Evolutionary conservation across 352 stramenopile species (phyloP).

Genomic region (Phytophthora pini): DNA sequence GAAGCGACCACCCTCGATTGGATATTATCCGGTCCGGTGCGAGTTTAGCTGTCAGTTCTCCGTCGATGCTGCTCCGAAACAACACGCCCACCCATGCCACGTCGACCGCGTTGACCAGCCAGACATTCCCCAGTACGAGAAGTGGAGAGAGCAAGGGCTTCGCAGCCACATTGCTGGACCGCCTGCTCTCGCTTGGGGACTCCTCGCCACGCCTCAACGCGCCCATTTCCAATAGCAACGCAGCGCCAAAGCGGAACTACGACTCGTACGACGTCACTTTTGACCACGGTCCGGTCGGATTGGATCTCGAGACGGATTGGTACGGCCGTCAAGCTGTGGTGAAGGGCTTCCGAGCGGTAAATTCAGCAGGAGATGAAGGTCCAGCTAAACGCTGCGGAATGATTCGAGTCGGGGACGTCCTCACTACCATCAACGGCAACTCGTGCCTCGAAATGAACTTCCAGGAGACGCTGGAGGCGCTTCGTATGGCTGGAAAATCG

Average conservation of each 20-base stretch:
- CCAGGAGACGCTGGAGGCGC: conserved; percentile 54
- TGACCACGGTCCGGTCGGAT: conserved; percentile 61
- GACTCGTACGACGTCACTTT: conserved; percentile 80
- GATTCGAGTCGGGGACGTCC: conserved; percentile 73
- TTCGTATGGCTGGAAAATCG: conserved; percentile 49
- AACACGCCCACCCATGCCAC: conserved; percentile 33
- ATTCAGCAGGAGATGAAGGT: conserved; percentile 52
- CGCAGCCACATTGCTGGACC: conserved; percentile 17
- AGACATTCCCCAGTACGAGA: conserved; percentile 10
- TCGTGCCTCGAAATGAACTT: conserved; percentile 79
- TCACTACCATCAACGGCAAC: conserved; percentile 75
- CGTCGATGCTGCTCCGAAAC: conserved; percentile 21
- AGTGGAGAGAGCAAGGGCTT: conserved; percentile 27
- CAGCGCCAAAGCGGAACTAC: conserved; percentile 45
- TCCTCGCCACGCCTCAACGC: conserved; percentile 16
- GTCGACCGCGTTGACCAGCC: conserved; percentile 24
- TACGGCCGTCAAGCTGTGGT: conserved; percentile 77
- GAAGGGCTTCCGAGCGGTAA: conserved; percentile 67
- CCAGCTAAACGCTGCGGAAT: conserved; percentile 62
- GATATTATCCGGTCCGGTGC: conserved; percentile 8
- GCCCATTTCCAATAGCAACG: background rate
- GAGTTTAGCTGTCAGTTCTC: conserved; percentile 8
- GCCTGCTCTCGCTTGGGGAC: conserved; percentile 18
- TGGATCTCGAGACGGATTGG: conserved; percentile 80
- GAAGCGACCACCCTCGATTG: conserved; percentile 10